Base-by-base conservation (phyloP, 1,284 basidiomycete genomes). In the Rhodotorula sp. region DNA sequence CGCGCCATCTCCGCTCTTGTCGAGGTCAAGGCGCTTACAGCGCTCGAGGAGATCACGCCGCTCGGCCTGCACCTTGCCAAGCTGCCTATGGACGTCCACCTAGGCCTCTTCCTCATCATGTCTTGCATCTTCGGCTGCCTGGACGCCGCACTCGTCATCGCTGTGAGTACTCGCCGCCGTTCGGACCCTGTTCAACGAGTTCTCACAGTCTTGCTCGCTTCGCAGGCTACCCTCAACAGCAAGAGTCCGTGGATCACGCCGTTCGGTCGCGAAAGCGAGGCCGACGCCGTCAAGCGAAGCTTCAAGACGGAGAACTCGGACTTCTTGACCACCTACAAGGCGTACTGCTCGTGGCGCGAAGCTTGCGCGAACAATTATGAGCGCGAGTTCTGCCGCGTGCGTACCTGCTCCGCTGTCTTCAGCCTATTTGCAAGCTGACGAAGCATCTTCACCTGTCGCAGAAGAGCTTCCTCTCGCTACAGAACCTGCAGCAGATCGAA, bases 401-500 rank as follows among this genome's bases (percentile, higher is more conserved):
- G 80, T 66, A 24, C 9, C 1, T 20, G 24, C 4, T 24, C 7
- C 5, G 18, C 26, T 6, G 24, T 10, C 28, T 11, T 5, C 10
- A 20, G 3, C 26, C 22, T 34, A 47, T 2, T 31, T 22, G 28
- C 16, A 8, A 10, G 20, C 16, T 18, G 28, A 26, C 65, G 18
- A 28, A 7, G 26, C 24, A 37, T 48, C 13, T 34, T 24, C 24
- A 15, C 11, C 2, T 9, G 13, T 18, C n/a, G 47, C 65, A 74
- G 72, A 74, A 74, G 64, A 72, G 57, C 59, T 75, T 72, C 70
- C 71, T 75, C 5, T 70, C 64, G 30, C 63, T 61, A 22, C 80
- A 94, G 87, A 97, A 93, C 77, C 81, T 99, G 66, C 88, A 93
- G 80, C 93, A 97, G 80, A 96, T 99, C 59, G 96, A 99, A 79